phyloP scores from a whole-genome alignment of 352 stramenopile genomes.

The Globisporangium ultimum region DNA sequence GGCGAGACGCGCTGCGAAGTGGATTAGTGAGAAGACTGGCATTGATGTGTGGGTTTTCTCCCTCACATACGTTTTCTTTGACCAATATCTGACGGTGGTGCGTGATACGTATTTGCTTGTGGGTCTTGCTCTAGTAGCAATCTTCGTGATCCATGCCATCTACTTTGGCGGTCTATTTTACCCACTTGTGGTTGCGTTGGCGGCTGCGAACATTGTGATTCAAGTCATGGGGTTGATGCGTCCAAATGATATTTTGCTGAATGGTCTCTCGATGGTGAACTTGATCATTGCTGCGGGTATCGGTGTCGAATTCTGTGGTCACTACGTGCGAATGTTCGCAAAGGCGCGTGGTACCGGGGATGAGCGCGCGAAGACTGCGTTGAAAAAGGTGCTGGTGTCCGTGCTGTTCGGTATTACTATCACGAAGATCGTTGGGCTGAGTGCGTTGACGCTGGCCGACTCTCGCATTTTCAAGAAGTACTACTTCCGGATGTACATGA shows the following conservation, averaged over 20 bases:
- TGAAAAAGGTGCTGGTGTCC: slow-evolving; percentile 34
- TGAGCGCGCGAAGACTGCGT: slow-evolving; percentile 30
- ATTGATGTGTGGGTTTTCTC: slow-evolving; percentile 59
- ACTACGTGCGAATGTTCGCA: slow-evolving; percentile 73
- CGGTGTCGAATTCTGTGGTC: slow-evolving; percentile 78
- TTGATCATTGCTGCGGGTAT: slow-evolving; percentile 81
- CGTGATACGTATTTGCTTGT: slow-evolving; percentile 50
- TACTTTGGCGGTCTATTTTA: slow-evolving; percentile 50
- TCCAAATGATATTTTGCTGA: slow-evolving; percentile 63
- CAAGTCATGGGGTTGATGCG: slow-evolving; percentile 56
- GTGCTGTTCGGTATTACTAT: slow-evolving; percentile 45
- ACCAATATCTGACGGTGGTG: slow-evolving; percentile 63
- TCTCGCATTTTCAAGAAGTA: slow-evolving; percentile 89
- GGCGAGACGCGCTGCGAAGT: slow-evolving; percentile 38
- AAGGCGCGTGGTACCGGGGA: slow-evolving; percentile 23
- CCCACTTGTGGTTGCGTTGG: slow-evolving; percentile 37
- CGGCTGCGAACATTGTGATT: slow-evolving; percentile 48
- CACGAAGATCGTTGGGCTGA: slow-evolving; percentile 35
- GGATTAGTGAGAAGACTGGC: slow-evolving; percentile 57
- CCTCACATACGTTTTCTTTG: slow-evolving; percentile 59
- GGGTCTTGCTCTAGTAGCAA: slow-evolving; percentile 36
- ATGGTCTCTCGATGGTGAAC: slow-evolving; percentile 85
- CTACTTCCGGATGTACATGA: slow-evolving; percentile 92
- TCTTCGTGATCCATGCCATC: slow-evolving; percentile 51
- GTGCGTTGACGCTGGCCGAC: slow-evolving; percentile 38